Evolutionary conservation across 2,329 filamentous ascomycete species (phyloP).

Genomic region (Hypocrella siamensis): DNA sequence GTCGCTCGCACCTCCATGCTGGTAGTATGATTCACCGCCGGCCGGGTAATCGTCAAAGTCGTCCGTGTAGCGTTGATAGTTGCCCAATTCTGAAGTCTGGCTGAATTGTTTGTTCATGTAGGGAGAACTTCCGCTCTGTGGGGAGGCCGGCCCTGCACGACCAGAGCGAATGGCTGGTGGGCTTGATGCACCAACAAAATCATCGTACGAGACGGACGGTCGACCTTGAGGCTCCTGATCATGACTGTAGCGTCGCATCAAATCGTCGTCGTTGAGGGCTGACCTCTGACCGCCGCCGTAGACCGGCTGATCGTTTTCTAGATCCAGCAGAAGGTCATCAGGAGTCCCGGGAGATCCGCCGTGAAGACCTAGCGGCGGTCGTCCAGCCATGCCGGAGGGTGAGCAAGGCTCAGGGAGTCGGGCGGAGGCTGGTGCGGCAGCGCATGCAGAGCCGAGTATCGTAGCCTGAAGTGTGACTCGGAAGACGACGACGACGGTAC

Average conservation of each 20-base stretch:
- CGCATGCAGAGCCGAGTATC: constrained; percentile 16
- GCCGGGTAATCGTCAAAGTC: constrained; percentile 71
- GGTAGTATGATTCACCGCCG: constrained; percentile 71
- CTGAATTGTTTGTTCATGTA: constrained; percentile 39
- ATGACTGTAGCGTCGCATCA: constrained; percentile 60
- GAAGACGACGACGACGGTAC: no score
- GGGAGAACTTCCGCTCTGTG: constrained; percentile 16
- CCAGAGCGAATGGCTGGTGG: constrained; percentile 23
- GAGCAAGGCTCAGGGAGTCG: constrained; percentile 17
- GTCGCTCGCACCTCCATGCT: constrained; percentile 49
- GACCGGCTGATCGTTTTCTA: constrained; percentile 52
- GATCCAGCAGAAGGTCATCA: constrained; percentile 56
- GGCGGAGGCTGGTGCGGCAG: constrained; percentile 10
- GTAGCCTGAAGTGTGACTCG: no score
- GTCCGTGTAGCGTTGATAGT: constrained; percentile 83
- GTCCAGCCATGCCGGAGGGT: constrained; percentile 44
- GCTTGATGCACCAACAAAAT: constrained; percentile 62
- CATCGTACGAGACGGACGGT: constrained; percentile 85
- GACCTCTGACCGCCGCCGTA: constrained; percentile 67
- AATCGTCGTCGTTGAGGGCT: constrained; percentile 65
- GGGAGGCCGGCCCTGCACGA: constrained; percentile 11
- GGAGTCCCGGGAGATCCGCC: constrained; percentile 30
- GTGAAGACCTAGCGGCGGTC: constrained; percentile 30
- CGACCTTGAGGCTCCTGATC: constrained; percentile 48
- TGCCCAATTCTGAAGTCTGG: constrained; percentile 70